phyloP scores from a whole-genome alignment of 805 yeast species.

The Metschnikowia lochheadii region DNA sequence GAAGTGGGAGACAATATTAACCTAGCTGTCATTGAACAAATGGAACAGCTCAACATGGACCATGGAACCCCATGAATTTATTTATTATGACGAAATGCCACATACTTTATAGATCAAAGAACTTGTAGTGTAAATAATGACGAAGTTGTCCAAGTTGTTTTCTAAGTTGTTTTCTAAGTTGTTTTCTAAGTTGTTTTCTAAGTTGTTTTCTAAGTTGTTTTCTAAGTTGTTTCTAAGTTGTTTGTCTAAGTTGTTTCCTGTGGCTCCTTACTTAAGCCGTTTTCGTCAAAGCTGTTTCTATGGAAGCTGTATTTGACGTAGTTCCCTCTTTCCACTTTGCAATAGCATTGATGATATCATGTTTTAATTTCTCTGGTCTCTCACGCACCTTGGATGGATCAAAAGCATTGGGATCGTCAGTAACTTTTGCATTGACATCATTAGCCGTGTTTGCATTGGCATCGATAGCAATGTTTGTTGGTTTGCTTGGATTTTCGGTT shows the following conservation, averaged over 20 bases:
- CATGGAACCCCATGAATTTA: background rate
- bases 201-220: too few relatives aligned
- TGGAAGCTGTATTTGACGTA: background rate
- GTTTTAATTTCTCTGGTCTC: conserved; percentile 10
- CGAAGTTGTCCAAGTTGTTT: too few relatives aligned
- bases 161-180: too few relatives aligned
- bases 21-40: conserved; percentile 13
- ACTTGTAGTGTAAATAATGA: background rate
- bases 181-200: too few relatives aligned
- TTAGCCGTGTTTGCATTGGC: background rate
- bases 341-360: conserved; percentile 6
- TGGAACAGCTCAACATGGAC: conserved; percentile 1
- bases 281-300: background rate
- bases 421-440: background rate
- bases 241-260: too few relatives aligned
- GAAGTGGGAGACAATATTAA: conserved; percentile 25
- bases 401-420: background rate
- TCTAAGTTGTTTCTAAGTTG: too few relatives aligned
- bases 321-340: background rate
- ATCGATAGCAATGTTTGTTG: background rate
- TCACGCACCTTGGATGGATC: conserved; percentile 9
- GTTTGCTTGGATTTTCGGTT: background rate
- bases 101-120: conserved; percentile 6
- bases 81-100: conserved; percentile 6
- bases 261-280: too few relatives aligned